Conservation (phyloP, 305 asterid species). For the Fraxinus nigra region DNA sequence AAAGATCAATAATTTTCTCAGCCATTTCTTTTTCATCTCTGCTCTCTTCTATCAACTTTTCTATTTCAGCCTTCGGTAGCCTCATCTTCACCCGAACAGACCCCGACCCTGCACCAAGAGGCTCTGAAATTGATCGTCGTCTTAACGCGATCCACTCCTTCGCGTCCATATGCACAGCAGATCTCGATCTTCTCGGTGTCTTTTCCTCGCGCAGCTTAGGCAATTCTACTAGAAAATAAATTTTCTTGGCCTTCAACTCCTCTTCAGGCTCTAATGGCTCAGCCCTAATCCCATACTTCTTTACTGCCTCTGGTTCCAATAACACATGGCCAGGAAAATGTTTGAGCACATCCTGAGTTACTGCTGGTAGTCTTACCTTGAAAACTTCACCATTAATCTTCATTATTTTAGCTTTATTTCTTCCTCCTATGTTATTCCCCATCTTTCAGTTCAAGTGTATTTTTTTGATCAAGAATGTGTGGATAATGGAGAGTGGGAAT, state of each 20-base stretch:
- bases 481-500: neutral
- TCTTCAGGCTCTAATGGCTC: conserved; percentile 41
- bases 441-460: conserved; percentile 13
- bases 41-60: conserved; percentile 36
- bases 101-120: conserved; percentile 19
- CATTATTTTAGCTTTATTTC: conserved; percentile 50
- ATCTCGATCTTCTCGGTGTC: conserved; percentile 8
- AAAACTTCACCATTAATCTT: conserved; percentile 55
- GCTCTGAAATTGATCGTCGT: conserved; percentile 20
- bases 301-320: conserved; percentile 47
- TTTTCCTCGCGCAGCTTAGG: conserved; percentile 44
- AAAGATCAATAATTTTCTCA: conserved; percentile 45
- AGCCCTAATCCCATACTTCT: conserved; percentile 59
- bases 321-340: conserved; percentile 54
- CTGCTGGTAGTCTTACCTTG: conserved; percentile 48
- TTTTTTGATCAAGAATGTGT: neutral
- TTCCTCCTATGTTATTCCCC: conserved; percentile 58
- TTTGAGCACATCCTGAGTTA: conserved; percentile 44
- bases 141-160: conserved; percentile 39
- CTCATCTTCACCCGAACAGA: conserved; percentile 48
- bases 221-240: conserved; percentile 60
- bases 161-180: neutral
- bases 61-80: conserved; percentile 39
- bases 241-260: conserved; percentile 45
- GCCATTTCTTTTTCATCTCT: conserved; percentile 36